Percentiles rank a stretch among this genome's conserved stretches.
phyloP scores from a whole-genome alignment of 495 filamentous ascomycete species.

The Cetradonia linearis region DNA sequence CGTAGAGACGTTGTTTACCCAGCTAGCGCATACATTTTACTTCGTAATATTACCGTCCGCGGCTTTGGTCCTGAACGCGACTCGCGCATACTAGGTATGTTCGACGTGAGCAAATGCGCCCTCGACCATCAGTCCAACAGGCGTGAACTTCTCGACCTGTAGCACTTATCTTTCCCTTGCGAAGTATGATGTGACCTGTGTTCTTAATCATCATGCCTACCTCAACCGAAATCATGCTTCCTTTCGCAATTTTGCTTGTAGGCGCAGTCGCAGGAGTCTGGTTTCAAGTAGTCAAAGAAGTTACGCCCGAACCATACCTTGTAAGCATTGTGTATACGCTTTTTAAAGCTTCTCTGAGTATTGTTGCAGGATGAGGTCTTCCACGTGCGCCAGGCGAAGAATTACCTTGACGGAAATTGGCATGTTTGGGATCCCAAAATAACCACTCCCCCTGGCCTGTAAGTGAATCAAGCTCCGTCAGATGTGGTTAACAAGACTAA shows the following conservation, averaged over 20 bases:
- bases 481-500: background rate
- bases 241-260: background rate
- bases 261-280: background rate
- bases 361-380: slow-evolving; percentile 75
- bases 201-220: background rate
- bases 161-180: background rate
- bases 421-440: slow-evolving; percentile 87
- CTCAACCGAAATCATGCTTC: background rate
- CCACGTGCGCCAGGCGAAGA: slow-evolving; percentile 83
- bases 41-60: too few species aligned
- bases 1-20: too few species aligned
- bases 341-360: background rate
- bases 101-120: too few species aligned
- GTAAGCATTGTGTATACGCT: slow-evolving; percentile 32
- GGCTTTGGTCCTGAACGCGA: too few species aligned
- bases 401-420: slow-evolving; percentile 69
- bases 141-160: too few species aligned
- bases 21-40: too few species aligned
- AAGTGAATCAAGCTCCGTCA: slow-evolving; percentile 26
- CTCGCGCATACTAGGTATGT: too few species aligned
- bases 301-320: slow-evolving; percentile 72
- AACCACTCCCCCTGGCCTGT: slow-evolving; percentile 89
- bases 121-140: too few species aligned
- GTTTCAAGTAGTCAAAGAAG: slow-evolving; percentile 27
- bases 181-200: background rate